Evolutionary conservation across 1,284 basidiomycete species (phyloP).

Genomic region (Moesziomyces aphidis): DNA sequence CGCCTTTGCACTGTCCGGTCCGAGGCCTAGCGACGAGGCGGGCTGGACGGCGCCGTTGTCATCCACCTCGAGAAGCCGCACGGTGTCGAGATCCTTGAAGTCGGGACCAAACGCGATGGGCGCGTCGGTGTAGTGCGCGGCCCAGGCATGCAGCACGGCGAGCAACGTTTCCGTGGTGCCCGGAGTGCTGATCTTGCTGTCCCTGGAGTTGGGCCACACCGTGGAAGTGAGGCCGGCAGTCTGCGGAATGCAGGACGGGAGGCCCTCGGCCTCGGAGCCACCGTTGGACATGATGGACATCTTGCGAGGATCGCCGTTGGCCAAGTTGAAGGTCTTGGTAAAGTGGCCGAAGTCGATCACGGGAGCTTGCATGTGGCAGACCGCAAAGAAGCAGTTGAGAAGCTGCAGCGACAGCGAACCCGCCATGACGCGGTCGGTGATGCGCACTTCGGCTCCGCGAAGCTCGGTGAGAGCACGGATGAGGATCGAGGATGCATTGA

Average conservation of each 20-base stretch:
- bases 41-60: conserved; percentile 25
- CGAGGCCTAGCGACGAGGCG: conserved; percentile 2
- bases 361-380: conserved; percentile 60
- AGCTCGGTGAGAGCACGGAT: conserved; percentile 45
- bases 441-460: conserved; percentile 43
- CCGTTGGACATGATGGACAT: conserved; percentile 65
- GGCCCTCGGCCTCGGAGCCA: conserved; percentile 36
- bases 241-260: conserved; percentile 33
- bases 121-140: conserved; percentile 59
- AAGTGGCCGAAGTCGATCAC: conserved; percentile 61
- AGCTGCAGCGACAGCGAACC: conserved; percentile 55
- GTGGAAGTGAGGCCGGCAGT: conserved; percentile 23
- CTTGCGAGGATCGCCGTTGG: conserved; percentile 57
- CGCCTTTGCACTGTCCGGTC: conserved; percentile 19
- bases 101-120: conserved; percentile 56
- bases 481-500: conserved; percentile 39
- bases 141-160: conserved; percentile 60
- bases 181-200: conserved; percentile 55
- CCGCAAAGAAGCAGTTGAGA: conserved; percentile 61
- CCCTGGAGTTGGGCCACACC: conserved; percentile 41
- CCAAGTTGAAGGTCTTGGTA: conserved; percentile 55
- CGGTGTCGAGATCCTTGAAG: conserved; percentile 32
- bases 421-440: conserved; percentile 52
- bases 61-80: conserved; percentile 31
- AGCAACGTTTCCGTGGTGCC: conserved; percentile 59